Conservation (phyloP, 495 filamentous ascomycete genomes). For the Penicillium flavigenum region DNA sequence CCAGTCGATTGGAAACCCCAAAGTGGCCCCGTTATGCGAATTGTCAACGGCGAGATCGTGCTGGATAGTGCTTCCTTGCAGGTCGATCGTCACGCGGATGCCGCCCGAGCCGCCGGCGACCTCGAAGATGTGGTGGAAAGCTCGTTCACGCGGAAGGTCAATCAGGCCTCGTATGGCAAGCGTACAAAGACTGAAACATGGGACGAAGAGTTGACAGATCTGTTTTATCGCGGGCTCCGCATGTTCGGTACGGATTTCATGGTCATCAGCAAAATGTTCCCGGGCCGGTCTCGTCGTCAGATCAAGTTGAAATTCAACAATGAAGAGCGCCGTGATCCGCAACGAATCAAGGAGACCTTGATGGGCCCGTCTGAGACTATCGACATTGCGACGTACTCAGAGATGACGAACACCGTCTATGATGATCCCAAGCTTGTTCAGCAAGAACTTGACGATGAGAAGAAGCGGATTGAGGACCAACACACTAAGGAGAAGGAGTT, state of each 20-base stretch:
- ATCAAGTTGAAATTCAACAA: conserved; percentile 92
- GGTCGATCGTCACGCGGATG: conserved; percentile 74
- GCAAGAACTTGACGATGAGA: conserved; percentile 70
- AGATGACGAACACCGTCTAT: conserved; percentile 56
- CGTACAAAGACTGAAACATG: conserved; percentile 70
- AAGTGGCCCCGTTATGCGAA: conserved; percentile 58
- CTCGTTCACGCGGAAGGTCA: conserved; percentile 76
- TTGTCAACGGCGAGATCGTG: conserved; percentile 83
- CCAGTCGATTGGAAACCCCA: conserved; percentile 28
- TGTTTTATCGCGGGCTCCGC: conserved; percentile 78
- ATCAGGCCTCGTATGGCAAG: conserved; percentile 69
- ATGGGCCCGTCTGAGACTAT: conserved; percentile 57
- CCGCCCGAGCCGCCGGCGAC: conserved; percentile 57
- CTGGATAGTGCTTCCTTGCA: conserved; percentile 74
- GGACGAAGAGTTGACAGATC: conserved; percentile 72
- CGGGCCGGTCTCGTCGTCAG: conserved; percentile 67
- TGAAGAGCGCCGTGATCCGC: conserved; percentile 77
- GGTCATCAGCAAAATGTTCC: conserved; percentile 82
- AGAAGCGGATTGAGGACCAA: conserved; percentile 61
- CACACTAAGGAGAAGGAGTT: conserved; percentile 59
- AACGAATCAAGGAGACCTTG: conserved; percentile 66
- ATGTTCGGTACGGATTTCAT: conserved; percentile 95
- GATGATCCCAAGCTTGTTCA: conserved; percentile 56
- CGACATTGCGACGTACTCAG: conserved; percentile 66
- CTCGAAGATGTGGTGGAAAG: conserved; percentile 68